Percentiles rank a stretch among this genome's conserved stretches.
Evolutionary conservation across 2,329 filamentous ascomycete genomes (phyloP).

Genomic region (Sporothrix protearum): DNA sequence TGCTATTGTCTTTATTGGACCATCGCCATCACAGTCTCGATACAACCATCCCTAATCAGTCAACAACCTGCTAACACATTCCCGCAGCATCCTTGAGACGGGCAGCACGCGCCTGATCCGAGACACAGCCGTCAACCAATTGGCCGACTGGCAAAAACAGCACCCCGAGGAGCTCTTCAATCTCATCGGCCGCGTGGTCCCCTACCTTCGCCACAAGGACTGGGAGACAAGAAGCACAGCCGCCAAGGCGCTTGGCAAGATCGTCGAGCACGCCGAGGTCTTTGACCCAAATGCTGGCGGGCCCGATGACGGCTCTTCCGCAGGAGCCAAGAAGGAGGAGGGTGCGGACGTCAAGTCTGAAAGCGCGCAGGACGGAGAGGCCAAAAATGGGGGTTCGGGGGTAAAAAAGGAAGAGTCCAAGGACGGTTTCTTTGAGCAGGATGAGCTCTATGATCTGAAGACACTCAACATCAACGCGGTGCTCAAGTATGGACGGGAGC

Average conservation of each 20-base stretch:
- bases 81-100: constrained; percentile 80
- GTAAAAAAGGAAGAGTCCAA: constrained; percentile 63
- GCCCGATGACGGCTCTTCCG: constrained; percentile 42
- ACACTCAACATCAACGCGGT: constrained; percentile 75
- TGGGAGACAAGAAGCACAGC: constrained; percentile 96
- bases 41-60: not conserved
- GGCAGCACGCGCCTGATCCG: constrained; percentile 94
- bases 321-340: constrained; percentile 42
- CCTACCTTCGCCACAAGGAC: constrained; percentile 88
- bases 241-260: constrained; percentile 90
- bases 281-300: constrained; percentile 87
- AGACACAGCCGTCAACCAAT: constrained; percentile 92
- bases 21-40: not conserved
- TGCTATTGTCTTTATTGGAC: not conserved
- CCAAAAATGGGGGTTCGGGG: constrained; percentile 41
- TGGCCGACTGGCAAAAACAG: constrained; percentile 96
- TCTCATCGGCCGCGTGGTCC: constrained; percentile 86
- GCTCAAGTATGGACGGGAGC: constrained; percentile 75
- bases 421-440: constrained; percentile 45
- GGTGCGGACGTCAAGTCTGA: constrained; percentile 26
- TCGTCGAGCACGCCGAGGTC: constrained; percentile 79
- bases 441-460: constrained; percentile 67
- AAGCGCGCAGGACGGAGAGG: constrained; percentile 51
- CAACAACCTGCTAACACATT: not conserved
- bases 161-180: constrained; percentile 98